Evolutionary conservation across 805 yeast genomes (phyloP), one percentile per base, ranked within the genome.

Genomic region (Kuraishia hungarica): DNA sequence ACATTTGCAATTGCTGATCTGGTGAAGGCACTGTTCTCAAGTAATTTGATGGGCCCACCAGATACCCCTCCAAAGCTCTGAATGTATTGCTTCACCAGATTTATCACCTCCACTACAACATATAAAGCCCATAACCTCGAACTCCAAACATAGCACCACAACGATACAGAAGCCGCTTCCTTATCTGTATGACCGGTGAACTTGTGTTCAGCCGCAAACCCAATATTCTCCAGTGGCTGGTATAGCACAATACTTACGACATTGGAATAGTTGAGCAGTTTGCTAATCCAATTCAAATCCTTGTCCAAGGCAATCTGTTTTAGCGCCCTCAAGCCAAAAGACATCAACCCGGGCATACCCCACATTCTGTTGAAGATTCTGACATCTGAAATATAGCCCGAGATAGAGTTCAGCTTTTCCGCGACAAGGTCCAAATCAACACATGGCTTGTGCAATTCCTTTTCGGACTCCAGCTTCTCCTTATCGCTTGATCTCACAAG

Each of bases 281-380:
- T 64, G 53, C 62, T 54, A 22, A 56, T 11, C 24, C 52, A 50
- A 4, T 62, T 56, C 21, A 59, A 56, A 8, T 56, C 52, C 1
- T 39, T 13, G 4, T 59, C 48, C 15, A 39, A 11, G n/a, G 48
- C 7, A 8, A 61, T 53, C n/a, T 53, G 8, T 35, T 50, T 55
- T 5, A 64, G 19, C 10, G 58, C 64, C 10, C 61, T 43, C 11
- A 62, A 50, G 19, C 65, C 62, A 55, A 59, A 63, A 13, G 67
- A 58, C 54, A 65, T 55, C 39, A 64, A 51, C 23, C 63, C 63
- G 15, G 73, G 70, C 21, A 67, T 52, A 5, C 67, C 71, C 68
- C 72, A 71, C 64, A 70, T 64, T 51, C 75, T 59, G 53, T 67
- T 65, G 59, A 71, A 71, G 22, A 70, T 69, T 39, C 75, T 62